Conservation (phyloP, 345 rosid genomes). For the Schrenkiella parvula region DNA sequence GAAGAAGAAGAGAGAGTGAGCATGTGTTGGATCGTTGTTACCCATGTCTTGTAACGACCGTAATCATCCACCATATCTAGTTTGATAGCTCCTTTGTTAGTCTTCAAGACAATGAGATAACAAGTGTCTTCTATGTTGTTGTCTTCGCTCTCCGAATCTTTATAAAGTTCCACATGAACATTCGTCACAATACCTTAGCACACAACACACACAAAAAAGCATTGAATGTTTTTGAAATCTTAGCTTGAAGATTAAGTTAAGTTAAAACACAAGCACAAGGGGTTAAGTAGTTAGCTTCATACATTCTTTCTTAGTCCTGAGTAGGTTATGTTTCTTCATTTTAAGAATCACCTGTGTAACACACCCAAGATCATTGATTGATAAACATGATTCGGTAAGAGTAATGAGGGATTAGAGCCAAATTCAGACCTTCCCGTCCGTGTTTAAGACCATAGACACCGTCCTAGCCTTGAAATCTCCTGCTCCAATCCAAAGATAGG, state of each 20-base stretch:
- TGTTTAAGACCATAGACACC: constrained; percentile 53
- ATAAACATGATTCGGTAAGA: neutral
- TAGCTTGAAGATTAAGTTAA: neutral
- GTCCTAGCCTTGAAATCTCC: constrained; percentile 65
- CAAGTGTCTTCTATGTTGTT: constrained; percentile 48
- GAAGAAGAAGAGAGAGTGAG: constrained; percentile 59
- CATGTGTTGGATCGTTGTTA: constrained; percentile 61
- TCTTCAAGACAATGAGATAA: constrained; percentile 60
- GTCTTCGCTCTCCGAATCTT: constrained; percentile 41
- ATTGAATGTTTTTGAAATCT: neutral
- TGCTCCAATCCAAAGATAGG: constrained; percentile 33
- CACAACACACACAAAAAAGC: neutral
- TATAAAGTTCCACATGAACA: constrained; percentile 67
- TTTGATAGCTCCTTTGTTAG: constrained; percentile 59
- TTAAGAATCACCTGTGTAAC: constrained; percentile 64
- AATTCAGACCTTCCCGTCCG: constrained; percentile 54
- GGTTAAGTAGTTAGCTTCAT: constrained; percentile 17
- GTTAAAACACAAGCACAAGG: neutral
- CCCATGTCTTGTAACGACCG: constrained; percentile 68
- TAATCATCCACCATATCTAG: constrained; percentile 82
- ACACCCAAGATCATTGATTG: neutral
- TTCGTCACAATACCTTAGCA: constrained; percentile 57
- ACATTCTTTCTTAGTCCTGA: constrained; percentile 73
- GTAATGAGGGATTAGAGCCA: neutral
- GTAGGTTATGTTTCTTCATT: constrained; percentile 57